A percentile compares a stretch with the other conserved stretches of the same genome.
Evolutionary conservation across 148 eudicot genomes (phyloP).

Genomic region (Rheum nobile): DNA sequence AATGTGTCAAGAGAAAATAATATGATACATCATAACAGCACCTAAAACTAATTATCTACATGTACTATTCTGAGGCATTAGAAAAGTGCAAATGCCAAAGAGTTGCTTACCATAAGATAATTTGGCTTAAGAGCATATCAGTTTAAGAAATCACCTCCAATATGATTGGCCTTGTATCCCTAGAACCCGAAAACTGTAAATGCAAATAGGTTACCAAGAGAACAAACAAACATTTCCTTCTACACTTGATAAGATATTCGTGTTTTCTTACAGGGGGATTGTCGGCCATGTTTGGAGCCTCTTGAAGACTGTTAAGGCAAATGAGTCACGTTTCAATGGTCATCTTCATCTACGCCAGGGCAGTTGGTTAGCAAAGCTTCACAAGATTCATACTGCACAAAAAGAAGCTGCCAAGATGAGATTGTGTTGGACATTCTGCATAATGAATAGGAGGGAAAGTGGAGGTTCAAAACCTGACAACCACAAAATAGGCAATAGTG

Average conservation of each 20-base stretch:
- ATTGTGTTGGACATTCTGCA: neutral
- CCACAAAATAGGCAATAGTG: slow-evolving; percentile 92
- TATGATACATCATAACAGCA: neutral
- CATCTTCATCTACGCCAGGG: slow-evolving; percentile 79
- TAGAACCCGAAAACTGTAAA: neutral
- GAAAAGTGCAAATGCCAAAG: neutral
- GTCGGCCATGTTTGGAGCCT: neutral
- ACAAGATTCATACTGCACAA: slow-evolving; percentile 58
- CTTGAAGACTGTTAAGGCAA: neutral
- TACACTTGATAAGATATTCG: neutral
- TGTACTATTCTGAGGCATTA: neutral
- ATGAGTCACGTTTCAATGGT: slow-evolving; percentile 32
- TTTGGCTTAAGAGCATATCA: neutral
- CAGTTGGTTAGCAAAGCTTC: slow-evolving; percentile 59
- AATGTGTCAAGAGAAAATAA: neutral
- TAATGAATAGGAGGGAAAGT: neutral
- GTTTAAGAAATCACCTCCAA: neutral
- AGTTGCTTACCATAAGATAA: neutral
- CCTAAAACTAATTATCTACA: neutral
- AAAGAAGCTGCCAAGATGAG: slow-evolving; percentile 10
- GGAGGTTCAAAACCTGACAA: slow-evolving; percentile 41
- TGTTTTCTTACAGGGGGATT: neutral
- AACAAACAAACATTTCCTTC: neutral
- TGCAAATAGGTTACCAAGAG: neutral
- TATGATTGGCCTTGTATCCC: neutral